Base-by-base conservation (phyloP, 2,329 filamentous ascomycete species). In the Stagonosporopsis vannaccii region DNA sequence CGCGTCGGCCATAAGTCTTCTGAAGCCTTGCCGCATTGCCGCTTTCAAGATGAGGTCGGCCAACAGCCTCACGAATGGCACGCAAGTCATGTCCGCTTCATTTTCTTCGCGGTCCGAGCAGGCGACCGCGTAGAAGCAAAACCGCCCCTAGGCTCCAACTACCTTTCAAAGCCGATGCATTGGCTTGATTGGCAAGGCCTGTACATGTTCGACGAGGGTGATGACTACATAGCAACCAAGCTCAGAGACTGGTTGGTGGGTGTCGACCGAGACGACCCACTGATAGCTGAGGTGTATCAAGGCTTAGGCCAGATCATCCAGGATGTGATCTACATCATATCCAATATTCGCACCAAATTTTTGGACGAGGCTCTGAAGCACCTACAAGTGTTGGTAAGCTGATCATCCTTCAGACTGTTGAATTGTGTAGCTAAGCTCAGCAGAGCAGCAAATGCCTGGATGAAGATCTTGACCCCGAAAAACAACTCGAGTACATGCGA, bases 381-480 rank as follows among this genome's bases (percentile, higher is more conserved):
- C 28, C 8, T 60, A 15, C 36, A 51, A 30, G 19, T 43, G 5
- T 15, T 63, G 30, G 60, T 60, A 8, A 19, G 42, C 25, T 4
- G 9, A n/a, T 13, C 5, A 2, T 22, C 6, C 15, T 32, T n/a
- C 3, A 11, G 3, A 9, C 3, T 8, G 1, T 30, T 26, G 7
- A 6, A 5, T 28, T 1, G 15, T 11, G 5, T 9, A 28, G 12
- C 47, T 51, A 17, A 50, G 8, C 1, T 2, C 1, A 19, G 15
- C 23, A 61, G 61, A 59, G 58, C 20, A 58, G 40, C 12, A 28
- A 56, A 40, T 63, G 61, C 22, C 19, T 63, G 3, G n/a, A 42
- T n/a, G 36, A 51, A 11, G 15, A 40, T 17, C 47, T 61, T 6
- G 26, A 19, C 23, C 23, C 52, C 6, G 32, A 33, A 13, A 52